A percentile compares a stretch with the other conserved stretches of the same genome.
These are phyloP conservation scores for Trametes villosa DNA, from an alignment of 768 basidiomycete genomes.

Conservation along the genomic window DNA sequence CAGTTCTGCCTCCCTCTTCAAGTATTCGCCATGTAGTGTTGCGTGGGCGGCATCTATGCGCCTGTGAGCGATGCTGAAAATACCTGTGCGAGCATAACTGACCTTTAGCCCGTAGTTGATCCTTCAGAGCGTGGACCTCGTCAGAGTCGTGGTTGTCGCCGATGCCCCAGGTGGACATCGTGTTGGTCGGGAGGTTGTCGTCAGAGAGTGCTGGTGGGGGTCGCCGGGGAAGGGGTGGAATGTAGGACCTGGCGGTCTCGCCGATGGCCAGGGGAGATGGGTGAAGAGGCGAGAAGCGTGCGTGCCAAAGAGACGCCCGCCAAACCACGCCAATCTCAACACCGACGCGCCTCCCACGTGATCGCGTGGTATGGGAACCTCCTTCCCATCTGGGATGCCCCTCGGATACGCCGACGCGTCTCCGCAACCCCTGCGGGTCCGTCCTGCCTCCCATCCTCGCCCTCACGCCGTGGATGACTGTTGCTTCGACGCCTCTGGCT, in stretches of 20 bases:
- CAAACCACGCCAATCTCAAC: constrained; percentile 18
- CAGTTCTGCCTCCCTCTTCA: constrained; percentile 44
- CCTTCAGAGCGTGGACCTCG: constrained; percentile 42
- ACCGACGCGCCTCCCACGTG: constrained; percentile 22
- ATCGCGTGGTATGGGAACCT: constrained; percentile 4
- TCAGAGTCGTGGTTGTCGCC: constrained; percentile 46
- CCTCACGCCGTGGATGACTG: too few relatives aligned
- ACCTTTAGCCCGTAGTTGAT: constrained; percentile 43
- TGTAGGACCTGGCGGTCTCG: not conserved
- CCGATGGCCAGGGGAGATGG: not conserved
- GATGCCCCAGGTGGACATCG: constrained; percentile 45
- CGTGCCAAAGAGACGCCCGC: constrained; percentile 9
- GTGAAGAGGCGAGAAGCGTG: constrained; percentile 10
- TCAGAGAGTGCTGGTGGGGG: not conserved
- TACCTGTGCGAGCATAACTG: not conserved
- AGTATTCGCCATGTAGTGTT: constrained; percentile 37
- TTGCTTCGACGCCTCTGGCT: too few relatives aligned
- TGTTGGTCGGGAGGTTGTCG: not conserved
- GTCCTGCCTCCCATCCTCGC: too few relatives aligned
- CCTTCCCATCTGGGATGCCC: too few relatives aligned
- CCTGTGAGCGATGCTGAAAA: not conserved
- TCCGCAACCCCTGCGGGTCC: too few relatives aligned
- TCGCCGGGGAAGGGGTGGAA: not conserved
- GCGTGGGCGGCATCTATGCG: constrained; percentile 42
- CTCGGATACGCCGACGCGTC: too few relatives aligned